A percentile compares a stretch with the other conserved stretches of the same genome.
phyloP scores from a whole-genome alignment of 208 protist genomes.

The Naegleria gruberi region DNA sequence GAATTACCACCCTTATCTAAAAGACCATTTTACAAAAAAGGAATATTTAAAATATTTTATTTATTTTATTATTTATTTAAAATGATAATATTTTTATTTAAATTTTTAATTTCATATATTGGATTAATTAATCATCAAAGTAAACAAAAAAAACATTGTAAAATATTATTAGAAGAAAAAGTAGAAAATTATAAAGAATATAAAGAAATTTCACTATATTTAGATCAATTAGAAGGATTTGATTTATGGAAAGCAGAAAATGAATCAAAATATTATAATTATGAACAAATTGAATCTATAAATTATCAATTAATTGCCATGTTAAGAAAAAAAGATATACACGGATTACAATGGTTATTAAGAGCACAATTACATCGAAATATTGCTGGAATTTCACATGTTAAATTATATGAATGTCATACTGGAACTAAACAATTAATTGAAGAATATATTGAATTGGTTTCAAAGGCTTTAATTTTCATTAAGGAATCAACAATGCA shows the following conservation, averaged over 20 bases:
- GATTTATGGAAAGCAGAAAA: conserved; percentile 6
- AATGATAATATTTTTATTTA: neutral
- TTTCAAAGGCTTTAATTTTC: conserved; percentile 8
- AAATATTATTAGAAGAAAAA: neutral
- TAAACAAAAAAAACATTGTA: neutral
- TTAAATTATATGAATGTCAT: conserved; percentile 49
- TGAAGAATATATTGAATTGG: conserved; percentile 55
- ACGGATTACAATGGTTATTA: conserved; percentile 42
- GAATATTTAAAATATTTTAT: neutral
- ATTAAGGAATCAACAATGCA: neutral
- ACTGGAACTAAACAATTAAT: conserved; percentile 60
- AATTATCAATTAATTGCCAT: conserved; percentile 47
- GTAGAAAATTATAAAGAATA: neutral
- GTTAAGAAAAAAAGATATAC: conserved; percentile 38
- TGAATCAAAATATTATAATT: conserved; percentile 39
- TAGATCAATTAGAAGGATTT: neutral
- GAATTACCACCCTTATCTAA: neutral
- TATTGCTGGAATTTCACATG: conserved; percentile 51
- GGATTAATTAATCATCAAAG: neutral
- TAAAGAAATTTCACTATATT: neutral
- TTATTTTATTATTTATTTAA: neutral
- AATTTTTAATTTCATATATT: neutral
- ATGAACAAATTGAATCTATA: conserved; percentile 43
- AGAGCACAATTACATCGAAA: conserved; percentile 48
- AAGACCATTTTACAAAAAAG: neutral